Evolutionary conservation across 2,329 filamentous ascomycete genomes (phyloP).

Genomic region (Trichoderma brevicompactum): DNA sequence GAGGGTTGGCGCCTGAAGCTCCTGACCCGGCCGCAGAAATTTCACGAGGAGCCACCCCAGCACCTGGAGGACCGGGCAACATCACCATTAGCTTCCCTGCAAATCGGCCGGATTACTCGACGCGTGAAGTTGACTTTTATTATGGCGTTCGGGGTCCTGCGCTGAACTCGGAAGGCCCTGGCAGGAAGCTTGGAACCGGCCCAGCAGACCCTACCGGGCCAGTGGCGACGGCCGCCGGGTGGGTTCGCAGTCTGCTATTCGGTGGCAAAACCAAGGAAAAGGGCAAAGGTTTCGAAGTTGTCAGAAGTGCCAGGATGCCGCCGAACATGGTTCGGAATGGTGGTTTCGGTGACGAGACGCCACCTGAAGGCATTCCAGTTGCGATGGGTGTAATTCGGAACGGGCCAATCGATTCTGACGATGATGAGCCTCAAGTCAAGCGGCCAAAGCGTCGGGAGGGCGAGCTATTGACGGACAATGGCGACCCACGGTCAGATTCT

Average conservation of each 20-base stretch:
- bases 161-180: slow-evolving; percentile 77
- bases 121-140: slow-evolving; percentile 95
- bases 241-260: slow-evolving; percentile 75
- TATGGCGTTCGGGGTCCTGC: slow-evolving; percentile 91
- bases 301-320: slow-evolving; percentile 85
- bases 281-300: slow-evolving; percentile 95
- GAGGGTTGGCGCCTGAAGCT: slow-evolving; percentile 43
- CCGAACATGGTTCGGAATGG: slow-evolving; percentile 63
- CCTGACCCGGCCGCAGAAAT: slow-evolving; percentile 44
- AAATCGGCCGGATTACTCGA: slow-evolving; percentile 82
- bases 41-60: slow-evolving; percentile 51
- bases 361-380: slow-evolving; percentile 67
- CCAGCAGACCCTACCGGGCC: slow-evolving; percentile 93
- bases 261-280: slow-evolving; percentile 91
- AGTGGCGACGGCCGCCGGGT: slow-evolving; percentile 85
- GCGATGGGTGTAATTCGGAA: slow-evolving; percentile 64
- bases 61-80: slow-evolving; percentile 40
- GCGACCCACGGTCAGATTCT: slow-evolving; percentile 49
- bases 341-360: slow-evolving; percentile 66
- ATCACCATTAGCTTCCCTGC: slow-evolving; percentile 50
- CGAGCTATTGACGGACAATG: slow-evolving; percentile 52
- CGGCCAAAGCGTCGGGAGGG: slow-evolving; percentile 38
- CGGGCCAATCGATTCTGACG: slow-evolving; percentile 68
- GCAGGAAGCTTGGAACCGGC: slow-evolving; percentile 86
- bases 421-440: slow-evolving; percentile 47